phyloP scores from a whole-genome alignment of 2,329 filamentous ascomycete species.

The Neoscytalidium dimidiatum region DNA sequence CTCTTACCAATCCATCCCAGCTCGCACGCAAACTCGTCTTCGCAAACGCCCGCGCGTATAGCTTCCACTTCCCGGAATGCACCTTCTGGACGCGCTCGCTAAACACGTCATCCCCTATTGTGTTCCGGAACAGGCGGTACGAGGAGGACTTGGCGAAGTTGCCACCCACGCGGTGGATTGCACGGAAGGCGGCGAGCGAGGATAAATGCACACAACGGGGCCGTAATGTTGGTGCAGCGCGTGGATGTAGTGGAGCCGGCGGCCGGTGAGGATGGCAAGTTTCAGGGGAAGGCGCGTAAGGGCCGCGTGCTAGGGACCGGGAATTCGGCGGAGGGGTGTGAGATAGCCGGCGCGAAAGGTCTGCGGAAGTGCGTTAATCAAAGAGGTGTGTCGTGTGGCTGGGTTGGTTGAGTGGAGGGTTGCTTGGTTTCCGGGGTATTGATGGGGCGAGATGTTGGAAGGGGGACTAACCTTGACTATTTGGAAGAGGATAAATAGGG shows the following conservation, averaged over 20 bases:
- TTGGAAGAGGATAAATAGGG: neutral
- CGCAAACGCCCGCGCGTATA: neutral
- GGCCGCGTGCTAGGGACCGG: neutral
- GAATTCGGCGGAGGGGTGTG: constrained; percentile 22
- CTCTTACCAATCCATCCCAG: constrained; percentile 32
- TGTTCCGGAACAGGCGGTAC: constrained; percentile 61
- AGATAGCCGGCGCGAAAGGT: constrained; percentile 5
- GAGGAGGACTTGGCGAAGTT: constrained; percentile 55
- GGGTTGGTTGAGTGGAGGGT: neutral
- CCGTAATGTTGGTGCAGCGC: constrained; percentile 37
- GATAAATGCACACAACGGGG: constrained; percentile 34
- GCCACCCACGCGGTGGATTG: constrained; percentile 39
- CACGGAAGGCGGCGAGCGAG: constrained; percentile 31
- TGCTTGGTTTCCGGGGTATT: no score
- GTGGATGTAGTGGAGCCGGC: constrained; percentile 28
- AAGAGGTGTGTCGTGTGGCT: no score
- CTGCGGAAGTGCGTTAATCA: neutral
- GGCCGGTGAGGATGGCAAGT: neutral
- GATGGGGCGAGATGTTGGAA: no score
- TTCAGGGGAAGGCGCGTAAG: neutral
- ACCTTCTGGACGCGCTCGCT: neutral
- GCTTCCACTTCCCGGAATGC: neutral
- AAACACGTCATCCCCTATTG: constrained; percentile 26
- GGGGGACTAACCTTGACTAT: neutral
- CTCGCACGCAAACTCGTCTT: constrained; percentile 46